These are phyloP conservation scores for Aspergillus jensenii DNA, from an alignment of 2,329 filamentous ascomycete genomes.

Conservation along the genomic window DNA sequence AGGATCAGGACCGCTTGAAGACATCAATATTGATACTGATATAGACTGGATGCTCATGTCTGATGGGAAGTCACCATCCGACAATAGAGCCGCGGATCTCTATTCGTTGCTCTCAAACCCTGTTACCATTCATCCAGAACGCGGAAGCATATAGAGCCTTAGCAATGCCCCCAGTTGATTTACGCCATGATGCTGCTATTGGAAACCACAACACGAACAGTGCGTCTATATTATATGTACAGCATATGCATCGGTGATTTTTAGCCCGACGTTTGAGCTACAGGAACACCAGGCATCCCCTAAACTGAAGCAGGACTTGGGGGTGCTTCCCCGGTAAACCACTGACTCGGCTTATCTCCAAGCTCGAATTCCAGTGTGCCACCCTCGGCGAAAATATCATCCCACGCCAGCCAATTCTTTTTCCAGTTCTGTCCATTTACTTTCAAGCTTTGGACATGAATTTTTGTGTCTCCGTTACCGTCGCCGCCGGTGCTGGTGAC, in stretches of 20 bases:
- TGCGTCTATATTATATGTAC: background rate
- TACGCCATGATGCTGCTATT: background rate
- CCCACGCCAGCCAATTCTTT: constrained; percentile 65
- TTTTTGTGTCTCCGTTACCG: constrained; percentile 44
- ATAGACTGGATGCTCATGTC: constrained; percentile 5
- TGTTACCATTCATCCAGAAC: background rate
- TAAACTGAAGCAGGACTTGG: constrained; percentile 56
- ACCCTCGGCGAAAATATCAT: constrained; percentile 64
- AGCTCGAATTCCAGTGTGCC: constrained; percentile 65
- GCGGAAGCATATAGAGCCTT: background rate
- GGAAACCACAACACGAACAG: background rate
- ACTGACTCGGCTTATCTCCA: constrained; percentile 53
- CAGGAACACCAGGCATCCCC: background rate
- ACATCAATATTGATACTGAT: background rate
- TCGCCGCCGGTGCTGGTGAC: constrained; percentile 56
- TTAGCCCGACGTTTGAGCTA: background rate
- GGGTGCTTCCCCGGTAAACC: constrained; percentile 61
- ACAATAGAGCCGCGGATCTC: background rate
- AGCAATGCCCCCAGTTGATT: background rate
- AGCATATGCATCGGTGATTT: background rate
- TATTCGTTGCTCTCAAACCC: constrained; percentile 1
- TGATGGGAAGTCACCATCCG: background rate
- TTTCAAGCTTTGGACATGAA: constrained; percentile 65
- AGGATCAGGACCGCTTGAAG: background rate
- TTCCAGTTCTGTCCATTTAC: constrained; percentile 65